Evolutionary conservation across 2,329 filamentous ascomycete species (phyloP).

Genomic region (Camptophora hylomeconis): DNA sequence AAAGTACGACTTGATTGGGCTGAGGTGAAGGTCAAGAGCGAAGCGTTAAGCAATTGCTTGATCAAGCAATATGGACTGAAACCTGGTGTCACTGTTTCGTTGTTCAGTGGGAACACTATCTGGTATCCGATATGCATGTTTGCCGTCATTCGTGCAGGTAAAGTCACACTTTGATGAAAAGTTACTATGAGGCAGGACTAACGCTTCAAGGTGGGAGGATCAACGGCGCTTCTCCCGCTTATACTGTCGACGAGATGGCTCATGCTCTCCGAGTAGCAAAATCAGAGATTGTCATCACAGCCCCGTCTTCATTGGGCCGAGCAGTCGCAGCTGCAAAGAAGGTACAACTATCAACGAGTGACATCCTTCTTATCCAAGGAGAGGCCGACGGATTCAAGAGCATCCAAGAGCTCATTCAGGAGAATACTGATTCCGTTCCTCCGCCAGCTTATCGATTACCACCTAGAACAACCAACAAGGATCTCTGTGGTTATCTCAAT

Average conservation of each 20-base stretch:
- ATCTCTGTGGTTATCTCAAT: conserved; percentile 41
- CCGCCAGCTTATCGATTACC: conserved; percentile 36
- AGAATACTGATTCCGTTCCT: conserved; percentile 28
- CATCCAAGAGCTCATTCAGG: conserved; percentile 21
- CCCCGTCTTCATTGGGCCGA: conserved; percentile 40
- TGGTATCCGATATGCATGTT: conserved; percentile 55
- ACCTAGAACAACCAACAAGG: conserved; percentile 39
- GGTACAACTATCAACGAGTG: conserved; percentile 38
- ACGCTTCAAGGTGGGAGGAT: conserved; percentile 34
- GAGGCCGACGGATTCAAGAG: conserved; percentile 34
- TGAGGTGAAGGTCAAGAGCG: conserved; percentile 44
- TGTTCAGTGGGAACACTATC: conserved; percentile 53
- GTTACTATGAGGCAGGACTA: too few relatives aligned
- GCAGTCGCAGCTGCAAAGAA: conserved; percentile 40
- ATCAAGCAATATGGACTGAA: conserved; percentile 41
- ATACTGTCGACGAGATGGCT: conserved; percentile 56
- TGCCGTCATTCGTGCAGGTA: conserved; percentile 38
- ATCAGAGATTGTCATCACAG: conserved; percentile 46
- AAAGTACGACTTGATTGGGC: conserved; percentile 45
- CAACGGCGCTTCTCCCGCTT: conserved; percentile 50
- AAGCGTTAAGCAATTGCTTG: conserved; percentile 47
- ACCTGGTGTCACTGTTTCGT: conserved; percentile 41
- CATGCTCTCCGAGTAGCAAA: conserved; percentile 47
- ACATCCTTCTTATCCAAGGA: conserved; percentile 44
- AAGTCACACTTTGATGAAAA: too few relatives aligned